phyloP scores from a whole-genome alignment of 805 yeast species.

The Lipomyces chichibuensis region DNA sequence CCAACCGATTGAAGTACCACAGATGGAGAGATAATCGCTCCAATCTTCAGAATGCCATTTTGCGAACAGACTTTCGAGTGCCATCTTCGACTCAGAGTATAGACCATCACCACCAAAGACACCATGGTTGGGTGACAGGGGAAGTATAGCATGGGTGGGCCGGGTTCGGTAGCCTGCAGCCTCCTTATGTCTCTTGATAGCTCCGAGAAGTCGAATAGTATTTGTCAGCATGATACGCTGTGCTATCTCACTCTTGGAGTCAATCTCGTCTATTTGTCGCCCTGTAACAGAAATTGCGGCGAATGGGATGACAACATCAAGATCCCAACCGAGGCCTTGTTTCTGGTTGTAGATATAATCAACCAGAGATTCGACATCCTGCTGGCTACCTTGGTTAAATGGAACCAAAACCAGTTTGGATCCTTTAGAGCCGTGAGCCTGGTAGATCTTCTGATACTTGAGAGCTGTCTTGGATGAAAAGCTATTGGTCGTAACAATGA shows the following conservation, averaged over 20 bases:
- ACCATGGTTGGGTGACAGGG: conserved; percentile 98
- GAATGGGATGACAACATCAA: conserved; percentile 92
- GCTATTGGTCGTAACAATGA: conserved; percentile 91
- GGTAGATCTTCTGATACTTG: conserved; percentile 88
- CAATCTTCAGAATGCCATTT: conserved; percentile 98
- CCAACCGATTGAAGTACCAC: conserved; percentile 99
- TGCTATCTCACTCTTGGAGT: conserved; percentile 93
- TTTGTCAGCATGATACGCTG: conserved; percentile 98
- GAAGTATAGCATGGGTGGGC: conserved; percentile 95
- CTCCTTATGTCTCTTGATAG: conserved; percentile 78
- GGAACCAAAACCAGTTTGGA: conserved; percentile 94
- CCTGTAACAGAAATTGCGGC: conserved; percentile 99
- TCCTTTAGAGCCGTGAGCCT: conserved; percentile 88
- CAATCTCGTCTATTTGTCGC: conserved; percentile 86
- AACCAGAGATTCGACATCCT: conserved; percentile 83
- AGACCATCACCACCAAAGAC: conserved; percentile 97
- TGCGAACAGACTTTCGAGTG: conserved; percentile 92
- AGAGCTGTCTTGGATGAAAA: conserved; percentile 92
- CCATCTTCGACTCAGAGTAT: conserved; percentile 94
- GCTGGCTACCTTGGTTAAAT: conserved; percentile 91
- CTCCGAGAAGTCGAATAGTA: conserved; percentile 86
- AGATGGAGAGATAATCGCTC: conserved; percentile 87
- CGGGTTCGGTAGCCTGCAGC: conserved; percentile 79
- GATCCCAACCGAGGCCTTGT: conserved; percentile 96
- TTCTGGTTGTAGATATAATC: conserved; percentile 81